phyloP scores from a whole-genome alignment of 768 basidiomycete genomes.

The Candolleomyces efflorescens region DNA sequence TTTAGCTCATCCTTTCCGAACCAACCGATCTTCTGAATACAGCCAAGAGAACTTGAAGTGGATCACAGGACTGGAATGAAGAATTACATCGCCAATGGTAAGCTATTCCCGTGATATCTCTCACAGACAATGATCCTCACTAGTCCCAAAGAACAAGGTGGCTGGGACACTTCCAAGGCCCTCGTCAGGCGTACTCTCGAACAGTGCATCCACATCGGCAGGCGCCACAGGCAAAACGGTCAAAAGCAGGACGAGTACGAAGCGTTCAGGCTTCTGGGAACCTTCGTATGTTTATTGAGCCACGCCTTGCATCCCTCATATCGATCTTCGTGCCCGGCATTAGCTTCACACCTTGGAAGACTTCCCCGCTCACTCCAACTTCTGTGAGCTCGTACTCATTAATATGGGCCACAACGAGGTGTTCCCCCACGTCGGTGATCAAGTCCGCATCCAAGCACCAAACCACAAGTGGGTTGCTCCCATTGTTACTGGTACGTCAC shows the following conservation, averaged over 20 bases:
- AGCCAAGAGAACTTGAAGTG: slow-evolving; percentile 81
- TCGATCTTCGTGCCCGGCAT: neutral
- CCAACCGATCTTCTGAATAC: neutral
- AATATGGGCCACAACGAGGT: slow-evolving; percentile 71
- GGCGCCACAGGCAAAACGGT: slow-evolving; percentile 53
- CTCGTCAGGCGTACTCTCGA: slow-evolving; percentile 71
- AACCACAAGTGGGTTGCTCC: slow-evolving; percentile 75
- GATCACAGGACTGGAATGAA: slow-evolving; percentile 90
- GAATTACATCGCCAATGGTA: slow-evolving; percentile 88
- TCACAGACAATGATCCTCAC: neutral
- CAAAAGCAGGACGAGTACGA: slow-evolving; percentile 71
- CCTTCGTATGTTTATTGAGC: slow-evolving; percentile 39
- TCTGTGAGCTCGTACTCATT: slow-evolving; percentile 79
- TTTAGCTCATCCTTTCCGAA: neutral
- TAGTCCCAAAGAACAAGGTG: slow-evolving; percentile 45
- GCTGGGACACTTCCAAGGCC: slow-evolving; percentile 88
- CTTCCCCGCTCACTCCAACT: slow-evolving; percentile 87
- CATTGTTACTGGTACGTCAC: slow-evolving; percentile 63
- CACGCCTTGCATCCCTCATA: neutral
- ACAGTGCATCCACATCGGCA: slow-evolving; percentile 74
- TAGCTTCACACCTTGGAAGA: slow-evolving; percentile 83
- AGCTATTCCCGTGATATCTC: neutral
- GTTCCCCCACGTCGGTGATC: slow-evolving; percentile 85
- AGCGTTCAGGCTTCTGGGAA: slow-evolving; percentile 77
- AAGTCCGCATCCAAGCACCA: slow-evolving; percentile 68